phyloP scores from a whole-genome alignment of 2,329 filamentous ascomycete species.

The Botrytis tulipae region DNA sequence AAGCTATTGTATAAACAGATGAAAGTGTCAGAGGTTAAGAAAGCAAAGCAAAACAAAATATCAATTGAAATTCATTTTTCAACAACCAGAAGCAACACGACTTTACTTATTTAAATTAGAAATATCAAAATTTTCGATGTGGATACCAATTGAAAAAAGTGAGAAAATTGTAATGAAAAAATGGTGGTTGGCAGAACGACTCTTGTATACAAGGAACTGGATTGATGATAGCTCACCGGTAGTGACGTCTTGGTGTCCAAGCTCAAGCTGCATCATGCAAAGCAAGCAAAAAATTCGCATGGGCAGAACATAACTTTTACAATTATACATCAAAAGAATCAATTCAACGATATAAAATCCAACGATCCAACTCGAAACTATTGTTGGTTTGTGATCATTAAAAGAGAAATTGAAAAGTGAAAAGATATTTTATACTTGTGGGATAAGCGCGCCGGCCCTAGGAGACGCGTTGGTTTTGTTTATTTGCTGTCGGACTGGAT shows the following conservation, averaged over 20 bases:
- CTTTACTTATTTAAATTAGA: neutral
- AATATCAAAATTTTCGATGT: neutral
- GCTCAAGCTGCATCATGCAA: slow-evolving; percentile 16
- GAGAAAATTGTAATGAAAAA: neutral
- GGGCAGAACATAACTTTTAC: neutral
- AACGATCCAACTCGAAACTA: neutral
- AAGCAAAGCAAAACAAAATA: neutral
- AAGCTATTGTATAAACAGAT: neutral
- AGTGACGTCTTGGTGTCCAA: slow-evolving; percentile 15
- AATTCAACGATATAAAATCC: neutral
- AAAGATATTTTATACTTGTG: neutral
- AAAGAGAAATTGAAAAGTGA: neutral
- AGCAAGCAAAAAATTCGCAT: slow-evolving; percentile 8
- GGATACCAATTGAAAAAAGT: neutral
- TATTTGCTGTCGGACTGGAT: neutral
- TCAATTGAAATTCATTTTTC: neutral
- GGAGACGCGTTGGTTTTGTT: neutral
- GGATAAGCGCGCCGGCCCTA: neutral
- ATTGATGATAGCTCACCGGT: slow-evolving; percentile 7
- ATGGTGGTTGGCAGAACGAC: slow-evolving; percentile 10
- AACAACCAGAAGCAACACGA: neutral
- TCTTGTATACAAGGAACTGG: neutral
- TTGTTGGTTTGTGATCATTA: neutral
- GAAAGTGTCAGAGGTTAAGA: neutral
- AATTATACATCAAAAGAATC: neutral